These are phyloP conservation scores for Caryocar brasiliense DNA, from an alignment of 441 rosid species.

Conservation along the genomic window DNA sequence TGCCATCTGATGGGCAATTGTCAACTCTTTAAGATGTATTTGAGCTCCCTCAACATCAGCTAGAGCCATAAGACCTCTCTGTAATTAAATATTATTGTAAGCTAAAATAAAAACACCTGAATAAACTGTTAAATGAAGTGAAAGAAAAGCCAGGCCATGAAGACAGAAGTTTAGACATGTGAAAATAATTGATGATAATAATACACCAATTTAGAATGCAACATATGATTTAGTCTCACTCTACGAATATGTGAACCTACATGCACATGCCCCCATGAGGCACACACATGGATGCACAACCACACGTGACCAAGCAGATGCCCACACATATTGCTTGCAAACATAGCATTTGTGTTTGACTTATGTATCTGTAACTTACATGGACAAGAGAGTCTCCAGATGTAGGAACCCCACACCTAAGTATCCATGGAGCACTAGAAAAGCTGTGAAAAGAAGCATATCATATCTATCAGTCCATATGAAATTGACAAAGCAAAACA, in stretches of 20 bases:
- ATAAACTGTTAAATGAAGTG: neutral
- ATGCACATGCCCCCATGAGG: no score
- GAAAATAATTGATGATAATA: no score
- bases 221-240: no score
- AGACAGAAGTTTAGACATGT: neutral
- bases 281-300: no score
- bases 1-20: constrained; percentile 81
- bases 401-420: constrained; percentile 59
- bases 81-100: constrained; percentile 17
- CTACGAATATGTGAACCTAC: no score
- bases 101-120: no score
- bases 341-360: no score
- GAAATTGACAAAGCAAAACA: constrained; percentile 8
- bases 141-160: neutral
- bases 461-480: constrained; percentile 20
- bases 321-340: no score
- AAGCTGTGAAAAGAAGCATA: constrained; percentile 45
- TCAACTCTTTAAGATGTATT: constrained; percentile 74
- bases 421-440: constrained; percentile 95
- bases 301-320: no score
- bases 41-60: constrained; percentile 96
- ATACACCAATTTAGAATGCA: no score
- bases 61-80: constrained; percentile 96
- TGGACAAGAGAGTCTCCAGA: constrained; percentile 84
- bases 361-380: constrained; percentile 50